Evolutionary conservation across 495 filamentous ascomycete genomes (phyloP).

Genomic region (Podospora pseudoanserina): DNA sequence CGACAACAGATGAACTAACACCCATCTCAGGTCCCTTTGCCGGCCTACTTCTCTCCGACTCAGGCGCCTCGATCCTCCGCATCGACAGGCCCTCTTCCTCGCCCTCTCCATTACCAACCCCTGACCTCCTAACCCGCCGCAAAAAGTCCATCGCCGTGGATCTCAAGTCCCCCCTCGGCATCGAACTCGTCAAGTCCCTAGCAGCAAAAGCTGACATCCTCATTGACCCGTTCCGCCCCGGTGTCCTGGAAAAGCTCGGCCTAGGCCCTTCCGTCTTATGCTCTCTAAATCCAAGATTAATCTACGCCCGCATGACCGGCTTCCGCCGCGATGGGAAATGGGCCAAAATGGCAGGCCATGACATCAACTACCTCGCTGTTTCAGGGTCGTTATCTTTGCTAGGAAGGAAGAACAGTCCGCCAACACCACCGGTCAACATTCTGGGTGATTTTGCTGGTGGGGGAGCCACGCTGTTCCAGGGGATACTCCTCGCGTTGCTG

Average conservation of each 20-base stretch:
- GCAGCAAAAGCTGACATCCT: slow-evolving; percentile 65
- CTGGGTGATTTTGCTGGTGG: slow-evolving; percentile 90
- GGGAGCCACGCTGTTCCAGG: slow-evolving; percentile 71
- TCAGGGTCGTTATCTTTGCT: slow-evolving; percentile 75
- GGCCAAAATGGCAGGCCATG: slow-evolving; percentile 87
- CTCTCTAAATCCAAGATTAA: slow-evolving; percentile 65
- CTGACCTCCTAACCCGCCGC: slow-evolving; percentile 70
- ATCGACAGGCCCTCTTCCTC: slow-evolving; percentile 61
- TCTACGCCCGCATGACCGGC: slow-evolving; percentile 82
- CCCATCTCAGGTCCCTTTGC: slow-evolving; percentile 65
- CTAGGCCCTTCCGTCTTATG: slow-evolving; percentile 66
- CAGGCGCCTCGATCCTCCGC: slow-evolving; percentile 81
- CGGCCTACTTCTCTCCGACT: slow-evolving; percentile 83
- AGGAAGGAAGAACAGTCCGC: slow-evolving; percentile 63
- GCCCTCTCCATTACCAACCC: slow-evolving; percentile 41
- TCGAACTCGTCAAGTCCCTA: slow-evolving; percentile 62
- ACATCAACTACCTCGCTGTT: slow-evolving; percentile 95
- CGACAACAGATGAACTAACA: slow-evolving; percentile 28
- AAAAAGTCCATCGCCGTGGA: slow-evolving; percentile 77
- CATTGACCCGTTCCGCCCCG: slow-evolving; percentile 90
- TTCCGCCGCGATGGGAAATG: slow-evolving; percentile 86
- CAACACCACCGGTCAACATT: slow-evolving; percentile 77
- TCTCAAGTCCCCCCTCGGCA: slow-evolving; percentile 62
- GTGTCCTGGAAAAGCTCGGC: slow-evolving; percentile 78
- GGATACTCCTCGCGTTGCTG: slow-evolving; percentile 61